Base-by-base conservation (phyloP, 2,329 filamentous ascomycete genomes). In the Epichloe sibirici region DNA sequence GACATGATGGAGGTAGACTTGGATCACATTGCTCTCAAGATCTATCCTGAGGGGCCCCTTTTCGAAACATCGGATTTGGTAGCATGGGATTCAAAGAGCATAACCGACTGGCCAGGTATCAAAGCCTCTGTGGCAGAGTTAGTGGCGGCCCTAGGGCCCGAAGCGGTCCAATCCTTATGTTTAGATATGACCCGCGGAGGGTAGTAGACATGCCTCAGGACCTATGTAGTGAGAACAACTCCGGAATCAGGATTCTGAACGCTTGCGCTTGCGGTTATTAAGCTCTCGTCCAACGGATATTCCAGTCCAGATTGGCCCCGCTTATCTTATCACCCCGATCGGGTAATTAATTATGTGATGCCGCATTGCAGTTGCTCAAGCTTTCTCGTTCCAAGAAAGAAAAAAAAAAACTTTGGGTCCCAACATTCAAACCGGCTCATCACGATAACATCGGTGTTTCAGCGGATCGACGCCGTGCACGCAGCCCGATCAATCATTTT, bases 81-180 rank as follows among this genome's bases (percentile, higher is more conserved):
- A 3, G 69, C 70, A 3, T 90, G 86, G 85, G 70, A 79, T 0
- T 62, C 68, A 1, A 73, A 77, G 46, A 67, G 69, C 37, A 66
- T 85, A 3, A 63, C 67, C 12, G 71, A 82, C 48, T 65, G 70
- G 17, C 65, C 68, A 5, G 74, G 73, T 1, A 65, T 86, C 37
- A 86, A 83, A 62, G 76, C 78, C 0, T 72, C 75, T 38, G 74
- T 90, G 53, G 84, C 81, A 1, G 84, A 89, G 60, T 63, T 89
- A 49, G 77, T 82, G 3, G 83, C 85, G 3, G 78, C 79, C 11
- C 65, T 88, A 45, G 86, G 86, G 0, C 71, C 76, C 1, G 78
- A 83, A 44, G 63, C 84, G 48, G 71, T 80, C 45, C 68, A 66
- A 21, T 69, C 74, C 49, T 69, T 86, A 17, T 78, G 82, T 43